phyloP scores from a whole-genome alignment of 805 yeast species.

The Kuraishia ogatae region DNA sequence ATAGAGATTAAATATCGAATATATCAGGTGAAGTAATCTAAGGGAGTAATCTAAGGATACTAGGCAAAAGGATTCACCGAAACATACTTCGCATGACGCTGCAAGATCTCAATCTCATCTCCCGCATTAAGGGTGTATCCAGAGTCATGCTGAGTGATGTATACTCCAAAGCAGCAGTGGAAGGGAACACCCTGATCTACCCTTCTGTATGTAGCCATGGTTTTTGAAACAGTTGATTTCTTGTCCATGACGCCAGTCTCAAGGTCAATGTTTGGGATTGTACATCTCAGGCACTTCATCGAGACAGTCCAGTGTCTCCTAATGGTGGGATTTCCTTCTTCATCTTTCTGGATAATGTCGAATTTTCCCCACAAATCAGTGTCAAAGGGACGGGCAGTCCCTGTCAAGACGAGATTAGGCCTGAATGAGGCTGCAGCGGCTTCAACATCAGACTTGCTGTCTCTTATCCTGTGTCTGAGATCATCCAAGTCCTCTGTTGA shows the following conservation, averaged over 20 bases:
- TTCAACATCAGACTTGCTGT: conserved; percentile 3
- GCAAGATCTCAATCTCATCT: conserved; percentile 9
- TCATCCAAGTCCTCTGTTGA: conserved; percentile 14
- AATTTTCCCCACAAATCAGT: conserved; percentile 19
- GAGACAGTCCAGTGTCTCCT: conserved; percentile 11
- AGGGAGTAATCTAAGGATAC: neutral
- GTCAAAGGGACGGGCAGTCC: conserved; percentile 13
- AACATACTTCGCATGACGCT: neutral
- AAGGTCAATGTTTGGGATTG: conserved; percentile 17
- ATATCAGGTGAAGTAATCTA: too few relatives aligned
- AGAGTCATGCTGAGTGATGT: conserved; percentile 15
- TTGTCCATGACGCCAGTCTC: conserved; percentile 14
- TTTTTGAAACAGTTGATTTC: conserved; percentile 12
- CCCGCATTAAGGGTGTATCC: conserved; percentile 13
- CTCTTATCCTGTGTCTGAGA: conserved; percentile 5
- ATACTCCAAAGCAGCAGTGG: conserved; percentile 18
- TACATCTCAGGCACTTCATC: conserved; percentile 20
- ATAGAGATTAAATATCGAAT: too few relatives aligned
- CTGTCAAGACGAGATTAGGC: conserved; percentile 17
- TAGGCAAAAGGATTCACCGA: neutral
- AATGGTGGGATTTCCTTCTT: conserved; percentile 3
- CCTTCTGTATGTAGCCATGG: conserved; percentile 18
- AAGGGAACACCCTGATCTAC: conserved; percentile 19
- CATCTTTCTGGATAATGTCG: conserved; percentile 9
- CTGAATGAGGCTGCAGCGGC: conserved; percentile 15